These are phyloP conservation scores for Hawksworthiomyces lignivorus DNA, from an alignment of 2,329 filamentous ascomycete species.

Conservation along the genomic window DNA sequence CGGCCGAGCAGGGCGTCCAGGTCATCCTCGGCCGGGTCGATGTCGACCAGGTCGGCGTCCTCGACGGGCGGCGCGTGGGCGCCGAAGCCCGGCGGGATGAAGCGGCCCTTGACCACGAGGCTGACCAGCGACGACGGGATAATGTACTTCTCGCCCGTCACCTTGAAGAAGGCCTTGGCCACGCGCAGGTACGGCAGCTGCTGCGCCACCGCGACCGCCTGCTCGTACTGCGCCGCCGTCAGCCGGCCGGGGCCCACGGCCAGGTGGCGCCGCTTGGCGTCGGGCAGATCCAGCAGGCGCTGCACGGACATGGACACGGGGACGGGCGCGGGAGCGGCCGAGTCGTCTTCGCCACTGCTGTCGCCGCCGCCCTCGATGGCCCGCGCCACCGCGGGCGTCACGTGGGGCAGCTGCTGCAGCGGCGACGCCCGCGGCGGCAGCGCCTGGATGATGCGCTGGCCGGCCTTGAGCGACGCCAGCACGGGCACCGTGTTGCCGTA, in stretches of 20 bases:
- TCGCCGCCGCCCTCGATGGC: conserved; percentile 69
- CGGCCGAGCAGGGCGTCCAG: conserved; percentile 76
- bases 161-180: conserved; percentile 96
- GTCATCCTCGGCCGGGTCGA: conserved; percentile 89
- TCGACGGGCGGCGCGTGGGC: conserved; percentile 66
- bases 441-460: conserved; percentile 85
- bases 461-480: conserved; percentile 70
- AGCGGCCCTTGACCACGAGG: conserved; percentile 88
- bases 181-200: conserved; percentile 80
- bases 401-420: conserved; percentile 83
- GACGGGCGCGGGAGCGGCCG: too few relatives aligned
- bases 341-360: too few relatives aligned
- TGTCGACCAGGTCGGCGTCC: conserved; percentile 75
- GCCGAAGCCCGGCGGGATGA: conserved; percentile 74
- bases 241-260: conserved; percentile 65
- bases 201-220: conserved; percentile 67
- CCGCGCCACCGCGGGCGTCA: conserved; percentile 59
- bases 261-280: conserved; percentile 62
- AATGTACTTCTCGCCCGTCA: conserved; percentile 86
- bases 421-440: conserved; percentile 76
- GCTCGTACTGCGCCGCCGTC: conserved; percentile 66
- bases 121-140: conserved; percentile 89
- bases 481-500: conserved; percentile 80
- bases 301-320: conserved; percentile 73
- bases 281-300: conserved; percentile 78